Conservation (phyloP, 2,329 filamentous ascomycete species). For the Penicillium sp. region DNA sequence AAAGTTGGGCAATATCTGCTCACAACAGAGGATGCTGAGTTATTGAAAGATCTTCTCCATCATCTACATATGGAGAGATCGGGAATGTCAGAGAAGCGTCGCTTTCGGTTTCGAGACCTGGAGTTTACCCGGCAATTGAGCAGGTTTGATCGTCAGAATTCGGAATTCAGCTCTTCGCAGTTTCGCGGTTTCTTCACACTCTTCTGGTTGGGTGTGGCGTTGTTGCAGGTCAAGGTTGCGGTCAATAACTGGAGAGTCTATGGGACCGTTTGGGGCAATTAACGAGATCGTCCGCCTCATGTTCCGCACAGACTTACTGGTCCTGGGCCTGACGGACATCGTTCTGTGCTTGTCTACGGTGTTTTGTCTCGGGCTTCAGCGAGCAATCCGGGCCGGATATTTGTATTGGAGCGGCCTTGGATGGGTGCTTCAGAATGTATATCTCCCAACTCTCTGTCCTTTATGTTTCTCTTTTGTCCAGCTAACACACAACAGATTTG, state of each 20-base stretch:
- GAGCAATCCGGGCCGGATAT: constrained; percentile 53
- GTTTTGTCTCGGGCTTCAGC: constrained; percentile 62
- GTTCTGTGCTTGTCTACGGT: constrained; percentile 63
- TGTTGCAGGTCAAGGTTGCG: constrained; percentile 63
- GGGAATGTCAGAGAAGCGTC: constrained; percentile 30
- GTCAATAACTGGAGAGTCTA: constrained; percentile 64
- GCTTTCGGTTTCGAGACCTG: constrained; percentile 49
- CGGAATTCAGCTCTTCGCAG: constrained; percentile 58
- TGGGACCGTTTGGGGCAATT: constrained; percentile 61
- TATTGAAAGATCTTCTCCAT: constrained; percentile 44
- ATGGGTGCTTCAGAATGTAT: constrained; percentile 67
- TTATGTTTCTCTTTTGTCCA: neutral
- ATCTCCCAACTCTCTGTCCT: neutral
- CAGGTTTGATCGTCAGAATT: constrained; percentile 68
- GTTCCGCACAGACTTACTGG: constrained; percentile 52
- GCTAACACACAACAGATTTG: constrained; percentile 51
- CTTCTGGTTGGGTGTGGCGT: constrained; percentile 60
- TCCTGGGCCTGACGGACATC: constrained; percentile 58
- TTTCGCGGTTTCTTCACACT: constrained; percentile 77
- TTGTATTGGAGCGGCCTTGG: constrained; percentile 63
- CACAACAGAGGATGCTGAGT: constrained; percentile 47
- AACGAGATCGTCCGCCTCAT: constrained; percentile 69
- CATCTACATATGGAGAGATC: constrained; percentile 38
- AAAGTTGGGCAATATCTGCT: constrained; percentile 46
- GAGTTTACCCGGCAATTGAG: constrained; percentile 70